Conservation (phyloP, 2,329 filamentous ascomycete species). For the Botrytis squamosa region DNA sequence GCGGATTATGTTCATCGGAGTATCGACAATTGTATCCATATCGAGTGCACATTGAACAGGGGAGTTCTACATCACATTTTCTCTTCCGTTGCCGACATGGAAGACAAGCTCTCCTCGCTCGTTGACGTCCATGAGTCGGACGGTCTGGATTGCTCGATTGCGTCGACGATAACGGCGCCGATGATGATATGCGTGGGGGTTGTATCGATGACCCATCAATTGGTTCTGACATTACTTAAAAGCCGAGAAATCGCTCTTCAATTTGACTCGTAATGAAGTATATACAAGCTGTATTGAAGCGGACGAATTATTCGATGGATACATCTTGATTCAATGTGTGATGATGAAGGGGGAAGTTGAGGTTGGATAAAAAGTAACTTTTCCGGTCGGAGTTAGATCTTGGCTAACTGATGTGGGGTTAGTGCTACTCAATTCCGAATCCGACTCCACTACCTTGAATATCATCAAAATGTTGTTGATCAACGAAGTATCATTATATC, state of each 20-base stretch:
- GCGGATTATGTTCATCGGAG: slow-evolving; percentile 15
- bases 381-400: neutral
- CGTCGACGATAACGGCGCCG: neutral
- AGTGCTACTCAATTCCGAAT: neutral
- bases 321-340: slow-evolving; percentile 3
- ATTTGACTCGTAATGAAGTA: neutral
- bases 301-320: neutral
- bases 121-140: slow-evolving; percentile 22
- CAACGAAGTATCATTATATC: neutral
- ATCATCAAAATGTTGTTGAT: neutral
- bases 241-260: neutral
- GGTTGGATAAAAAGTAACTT: neutral
- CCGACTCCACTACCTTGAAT: neutral
- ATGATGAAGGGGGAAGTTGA: neutral
- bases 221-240: slow-evolving; percentile 2
- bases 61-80: slow-evolving; percentile 32
- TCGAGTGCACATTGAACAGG: slow-evolving; percentile 32
- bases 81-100: slow-evolving; percentile 34
- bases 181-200: neutral
- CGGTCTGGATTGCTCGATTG: neutral
- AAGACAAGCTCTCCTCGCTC: slow-evolving; percentile 31
- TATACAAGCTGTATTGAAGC: neutral
- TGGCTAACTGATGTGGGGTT: neutral
- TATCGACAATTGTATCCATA: slow-evolving; percentile 33
- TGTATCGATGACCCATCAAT: neutral